Conservation (phyloP, 2,329 filamentous ascomycete species). For the Curvularia lunata region DNA sequence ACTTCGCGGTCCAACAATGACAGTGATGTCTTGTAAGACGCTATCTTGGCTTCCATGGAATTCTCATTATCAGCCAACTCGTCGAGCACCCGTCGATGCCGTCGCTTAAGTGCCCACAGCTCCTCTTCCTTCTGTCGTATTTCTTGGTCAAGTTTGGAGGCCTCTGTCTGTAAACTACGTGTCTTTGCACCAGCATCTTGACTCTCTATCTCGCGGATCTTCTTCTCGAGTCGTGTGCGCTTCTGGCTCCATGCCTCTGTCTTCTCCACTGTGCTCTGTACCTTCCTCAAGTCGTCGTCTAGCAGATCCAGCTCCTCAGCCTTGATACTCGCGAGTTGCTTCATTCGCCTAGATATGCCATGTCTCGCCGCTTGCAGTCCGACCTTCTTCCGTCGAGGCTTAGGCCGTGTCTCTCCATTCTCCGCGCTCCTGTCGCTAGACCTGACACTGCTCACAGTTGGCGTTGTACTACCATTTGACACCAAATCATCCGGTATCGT, state of each 20-base stretch:
- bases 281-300: slow-evolving; percentile 61
- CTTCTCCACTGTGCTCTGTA: slow-evolving; percentile 64
- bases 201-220: slow-evolving; percentile 62
- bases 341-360: slow-evolving; percentile 68
- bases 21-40: slow-evolving; percentile 72
- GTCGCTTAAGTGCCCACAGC: slow-evolving; percentile 65
- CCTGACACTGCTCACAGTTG: slow-evolving; percentile 52
- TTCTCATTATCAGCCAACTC: slow-evolving; percentile 69
- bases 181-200: slow-evolving; percentile 65
- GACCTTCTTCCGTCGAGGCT: slow-evolving; percentile 58
- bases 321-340: slow-evolving; percentile 69
- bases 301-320: slow-evolving; percentile 70
- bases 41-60: slow-evolving; percentile 71
- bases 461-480: slow-evolving; percentile 59
- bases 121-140: slow-evolving; percentile 71
- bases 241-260: slow-evolving; percentile 66
- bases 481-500: slow-evolving; percentile 49
- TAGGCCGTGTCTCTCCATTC: slow-evolving; percentile 22
- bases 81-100: slow-evolving; percentile 64
- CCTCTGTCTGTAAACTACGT: slow-evolving; percentile 58
- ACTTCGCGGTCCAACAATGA: slow-evolving; percentile 70
- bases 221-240: slow-evolving; percentile 60
- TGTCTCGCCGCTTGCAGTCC: slow-evolving; percentile 68
- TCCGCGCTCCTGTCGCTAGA: slow-evolving; percentile 38
- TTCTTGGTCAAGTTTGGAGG: slow-evolving; percentile 62